These are phyloP conservation scores for Scenedesmus sp. DNA, from an alignment of 163 green algal species.

Conservation along the genomic window DNA sequence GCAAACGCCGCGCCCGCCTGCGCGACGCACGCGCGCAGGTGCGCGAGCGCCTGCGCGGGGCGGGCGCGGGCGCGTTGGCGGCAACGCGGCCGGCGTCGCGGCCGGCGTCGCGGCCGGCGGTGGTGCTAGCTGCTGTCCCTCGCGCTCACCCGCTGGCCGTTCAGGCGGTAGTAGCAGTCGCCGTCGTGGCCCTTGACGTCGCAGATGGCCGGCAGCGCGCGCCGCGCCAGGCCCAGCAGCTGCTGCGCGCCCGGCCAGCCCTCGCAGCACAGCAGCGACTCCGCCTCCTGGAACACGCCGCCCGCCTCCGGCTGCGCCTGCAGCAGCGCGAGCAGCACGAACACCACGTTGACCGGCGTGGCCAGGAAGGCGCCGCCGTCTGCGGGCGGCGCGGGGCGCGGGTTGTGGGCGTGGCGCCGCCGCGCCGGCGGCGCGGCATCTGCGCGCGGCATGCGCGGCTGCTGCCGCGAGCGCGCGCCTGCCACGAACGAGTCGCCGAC, in stretches of 20 bases:
- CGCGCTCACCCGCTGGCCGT: conserved; percentile 34
- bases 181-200: conserved; percentile 53
- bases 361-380: conserved; percentile 58
- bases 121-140: background rate
- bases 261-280: conserved; percentile 41
- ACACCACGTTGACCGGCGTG: conserved; percentile 60
- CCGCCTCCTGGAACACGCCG: conserved; percentile 35
- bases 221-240: conserved; percentile 20
- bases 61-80: too few relatives aligned
- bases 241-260: conserved; percentile 24
- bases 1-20: conserved; percentile 46
- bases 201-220: conserved; percentile 51
- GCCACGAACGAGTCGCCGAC: conserved; percentile 53
- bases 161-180: conserved; percentile 54
- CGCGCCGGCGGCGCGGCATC: background rate
- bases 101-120: too few relatives aligned
- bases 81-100: too few relatives aligned
- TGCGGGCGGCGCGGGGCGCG: conserved; percentile 25
- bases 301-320: conserved; percentile 31
- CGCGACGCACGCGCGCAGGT: conserved; percentile 49
- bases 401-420: background rate
- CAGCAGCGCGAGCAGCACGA: conserved; percentile 59
- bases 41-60: conserved; percentile 52
- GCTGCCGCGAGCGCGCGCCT: conserved; percentile 24
- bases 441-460: background rate